Evolutionary conservation across 1,284 basidiomycete species (phyloP).

Genomic region (Moniliophthora roreri): DNA sequence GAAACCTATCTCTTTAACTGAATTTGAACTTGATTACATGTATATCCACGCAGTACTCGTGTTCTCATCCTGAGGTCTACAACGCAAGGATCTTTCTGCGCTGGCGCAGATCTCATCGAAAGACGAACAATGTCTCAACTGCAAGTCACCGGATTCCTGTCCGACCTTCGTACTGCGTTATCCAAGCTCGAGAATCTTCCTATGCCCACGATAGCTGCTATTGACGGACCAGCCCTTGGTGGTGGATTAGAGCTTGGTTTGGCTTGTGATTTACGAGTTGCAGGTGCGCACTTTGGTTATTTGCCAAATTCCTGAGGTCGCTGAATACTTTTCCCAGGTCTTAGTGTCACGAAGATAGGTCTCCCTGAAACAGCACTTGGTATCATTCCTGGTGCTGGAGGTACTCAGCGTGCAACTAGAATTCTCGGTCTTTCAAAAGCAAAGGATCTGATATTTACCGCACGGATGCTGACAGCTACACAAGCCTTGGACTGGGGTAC

Average conservation of each 20-base stretch:
- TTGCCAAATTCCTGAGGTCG: background rate
- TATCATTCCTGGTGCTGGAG: constrained; percentile 95
- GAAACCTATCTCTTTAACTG: background rate
- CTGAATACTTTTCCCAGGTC: constrained; percentile 29
- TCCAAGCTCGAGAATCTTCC: constrained; percentile 77
- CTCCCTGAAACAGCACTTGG: constrained; percentile 85
- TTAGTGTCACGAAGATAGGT: constrained; percentile 75
- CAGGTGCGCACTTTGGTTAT: constrained; percentile 46
- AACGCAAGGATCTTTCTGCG: constrained; percentile 80
- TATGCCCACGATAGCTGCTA: constrained; percentile 88
- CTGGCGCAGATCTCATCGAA: constrained; percentile 90
- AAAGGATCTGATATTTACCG: constrained; percentile 88
- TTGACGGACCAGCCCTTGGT: constrained; percentile 91
- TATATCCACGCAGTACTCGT: constrained; percentile 53
- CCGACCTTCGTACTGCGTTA: constrained; percentile 73
- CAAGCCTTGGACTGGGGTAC: constrained; percentile 80
- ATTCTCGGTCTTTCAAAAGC: constrained; percentile 81
- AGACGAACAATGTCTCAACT: constrained; percentile 75
- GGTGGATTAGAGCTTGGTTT: constrained; percentile 88
- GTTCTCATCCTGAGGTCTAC: constrained; percentile 81
- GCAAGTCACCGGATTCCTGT: constrained; percentile 80
- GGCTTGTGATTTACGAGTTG: constrained; percentile 87
- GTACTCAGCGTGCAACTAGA: constrained; percentile 85
- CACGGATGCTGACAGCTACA: constrained; percentile 57
- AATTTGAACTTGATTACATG: constrained; percentile 5